Evolutionary conservation across 768 basidiomycete species (phyloP).

Genomic region (Agrocybe praecox): DNA sequence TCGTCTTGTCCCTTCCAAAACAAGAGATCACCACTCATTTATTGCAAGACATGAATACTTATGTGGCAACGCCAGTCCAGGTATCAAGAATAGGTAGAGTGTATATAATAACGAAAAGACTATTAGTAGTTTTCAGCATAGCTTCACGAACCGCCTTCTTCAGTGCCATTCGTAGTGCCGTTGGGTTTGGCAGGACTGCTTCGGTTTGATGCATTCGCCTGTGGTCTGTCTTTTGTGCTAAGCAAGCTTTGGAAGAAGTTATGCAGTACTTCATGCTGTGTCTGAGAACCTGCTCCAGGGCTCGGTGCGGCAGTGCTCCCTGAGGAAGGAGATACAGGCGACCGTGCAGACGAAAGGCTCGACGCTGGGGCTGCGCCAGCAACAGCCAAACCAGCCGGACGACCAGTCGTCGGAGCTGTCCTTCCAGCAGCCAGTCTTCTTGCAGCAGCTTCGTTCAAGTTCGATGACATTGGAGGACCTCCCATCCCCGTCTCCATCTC

Average conservation of each 20-base stretch:
- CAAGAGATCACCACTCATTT: too few relatives aligned
- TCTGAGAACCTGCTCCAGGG: constrained; percentile 46
- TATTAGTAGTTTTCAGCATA: constrained; percentile 12
- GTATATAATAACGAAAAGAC: constrained; percentile 9
- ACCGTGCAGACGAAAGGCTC: constrained; percentile 28
- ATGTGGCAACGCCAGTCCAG: neutral
- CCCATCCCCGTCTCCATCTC: constrained; percentile 79
- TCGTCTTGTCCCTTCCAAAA: too few relatives aligned
- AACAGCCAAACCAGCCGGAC: constrained; percentile 42
- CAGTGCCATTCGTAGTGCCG: constrained; percentile 32
- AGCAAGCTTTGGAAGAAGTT: constrained; percentile 87
- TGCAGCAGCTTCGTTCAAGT: constrained; percentile 22
- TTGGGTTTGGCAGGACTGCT: constrained; percentile 24
- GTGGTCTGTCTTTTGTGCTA: constrained; percentile 63
- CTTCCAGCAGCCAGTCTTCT: constrained; percentile 23
- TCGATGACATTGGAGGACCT: constrained; percentile 21
- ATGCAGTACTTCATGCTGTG: constrained; percentile 82
- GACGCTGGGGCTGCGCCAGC: constrained; percentile 35
- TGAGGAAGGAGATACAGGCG: constrained; percentile 40
- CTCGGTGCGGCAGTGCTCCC: constrained; percentile 21
- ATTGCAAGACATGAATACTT: neutral
- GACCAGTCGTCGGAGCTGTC: constrained; percentile 29
- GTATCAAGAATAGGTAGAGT: constrained; percentile 10
- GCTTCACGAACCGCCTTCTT: constrained; percentile 34
- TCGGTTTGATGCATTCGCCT: constrained; percentile 21